Percentiles rank a stretch among this genome's conserved stretches.
These are phyloP conservation scores for Cladobotryum protrusum DNA, from an alignment of 2,329 filamentous ascomycete species.

Conservation along the genomic window DNA sequence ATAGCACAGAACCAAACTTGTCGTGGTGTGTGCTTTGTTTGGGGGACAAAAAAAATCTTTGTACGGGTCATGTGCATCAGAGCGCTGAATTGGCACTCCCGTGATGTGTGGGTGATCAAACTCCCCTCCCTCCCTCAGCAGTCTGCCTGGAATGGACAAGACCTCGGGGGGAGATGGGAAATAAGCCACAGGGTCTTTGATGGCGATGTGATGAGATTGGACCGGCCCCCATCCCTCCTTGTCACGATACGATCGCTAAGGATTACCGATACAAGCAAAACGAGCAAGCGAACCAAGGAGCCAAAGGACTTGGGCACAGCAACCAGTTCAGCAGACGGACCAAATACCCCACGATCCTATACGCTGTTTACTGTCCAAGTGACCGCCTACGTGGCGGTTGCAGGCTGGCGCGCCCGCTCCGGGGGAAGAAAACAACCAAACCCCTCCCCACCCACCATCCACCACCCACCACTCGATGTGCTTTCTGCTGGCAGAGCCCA, in stretches of 20 bases:
- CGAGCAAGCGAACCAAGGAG: no score
- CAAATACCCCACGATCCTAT: conserved; percentile 3
- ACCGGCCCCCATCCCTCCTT: no score
- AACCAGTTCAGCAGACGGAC: no score
- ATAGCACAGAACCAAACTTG: no score
- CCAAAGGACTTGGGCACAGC: no score
- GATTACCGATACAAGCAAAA: no score
- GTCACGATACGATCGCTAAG: no score
- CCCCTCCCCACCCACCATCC: no score
- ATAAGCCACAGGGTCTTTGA: neutral
- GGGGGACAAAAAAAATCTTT: neutral
- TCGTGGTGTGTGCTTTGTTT: no score
- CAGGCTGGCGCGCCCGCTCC: conserved; percentile 11
- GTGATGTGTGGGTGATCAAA: neutral
- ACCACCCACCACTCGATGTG: conserved; percentile 3
- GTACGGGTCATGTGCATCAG: conserved; percentile 3
- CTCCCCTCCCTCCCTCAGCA: neutral
- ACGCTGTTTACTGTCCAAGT: conserved; percentile 11
- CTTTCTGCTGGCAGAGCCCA: neutral
- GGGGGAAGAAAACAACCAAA: no score
- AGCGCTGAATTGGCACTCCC: conserved; percentile 4
- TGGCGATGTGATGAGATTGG: neutral
- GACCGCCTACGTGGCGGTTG: conserved; percentile 15
- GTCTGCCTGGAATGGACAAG: neutral
- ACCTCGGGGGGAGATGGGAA: neutral